A percentile compares a stretch with the other conserved stretches of the same genome.
These are phyloP conservation scores for Dioscorea alata DNA, from an alignment of 106 monocot genomes.

Conservation along the genomic window DNA sequence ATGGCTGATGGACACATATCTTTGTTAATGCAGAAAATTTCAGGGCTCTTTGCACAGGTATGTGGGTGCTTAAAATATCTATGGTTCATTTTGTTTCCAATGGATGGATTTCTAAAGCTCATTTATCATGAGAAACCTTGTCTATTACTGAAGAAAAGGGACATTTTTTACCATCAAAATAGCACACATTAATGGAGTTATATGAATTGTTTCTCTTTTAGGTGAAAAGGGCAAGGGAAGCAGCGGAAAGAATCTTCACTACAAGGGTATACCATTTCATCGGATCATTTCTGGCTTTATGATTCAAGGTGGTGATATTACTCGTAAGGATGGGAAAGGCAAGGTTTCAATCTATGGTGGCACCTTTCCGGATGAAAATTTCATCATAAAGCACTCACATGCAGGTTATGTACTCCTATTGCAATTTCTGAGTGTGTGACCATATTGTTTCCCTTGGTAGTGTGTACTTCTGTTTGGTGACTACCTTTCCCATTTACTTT, in stretches of 20 bases:
- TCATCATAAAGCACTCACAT: constrained; percentile 88
- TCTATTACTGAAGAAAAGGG: not conserved
- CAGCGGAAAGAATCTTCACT: constrained; percentile 64
- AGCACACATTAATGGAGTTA: not conserved
- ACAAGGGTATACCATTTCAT: constrained; percentile 88
- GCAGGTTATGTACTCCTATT: constrained; percentile 34
- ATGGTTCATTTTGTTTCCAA: not conserved
- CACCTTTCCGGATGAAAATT: constrained; percentile 86
- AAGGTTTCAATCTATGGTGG: constrained; percentile 84
- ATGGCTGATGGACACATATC: constrained; percentile 14
- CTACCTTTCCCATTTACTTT: too few species aligned
- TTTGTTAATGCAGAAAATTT: constrained; percentile 78
- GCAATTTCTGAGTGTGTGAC: not conserved
- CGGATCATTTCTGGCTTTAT: constrained; percentile 87
- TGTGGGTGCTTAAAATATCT: not conserved
- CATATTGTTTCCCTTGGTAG: not conserved
- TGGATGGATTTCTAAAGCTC: not conserved
- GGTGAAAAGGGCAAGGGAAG: constrained; percentile 70
- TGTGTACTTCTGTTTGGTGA: too few species aligned
- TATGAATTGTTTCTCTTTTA: constrained; percentile 17
- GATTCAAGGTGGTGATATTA: constrained; percentile 96
- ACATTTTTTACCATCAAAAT: not conserved
- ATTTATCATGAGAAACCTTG: not conserved
- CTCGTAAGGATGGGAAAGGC: constrained; percentile 63
- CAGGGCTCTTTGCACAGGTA: constrained; percentile 92